A percentile compares a stretch with the other conserved stretches of the same genome.
phyloP scores from a whole-genome alignment of 129 eudicot species.

The Erigeron canadensis region DNA sequence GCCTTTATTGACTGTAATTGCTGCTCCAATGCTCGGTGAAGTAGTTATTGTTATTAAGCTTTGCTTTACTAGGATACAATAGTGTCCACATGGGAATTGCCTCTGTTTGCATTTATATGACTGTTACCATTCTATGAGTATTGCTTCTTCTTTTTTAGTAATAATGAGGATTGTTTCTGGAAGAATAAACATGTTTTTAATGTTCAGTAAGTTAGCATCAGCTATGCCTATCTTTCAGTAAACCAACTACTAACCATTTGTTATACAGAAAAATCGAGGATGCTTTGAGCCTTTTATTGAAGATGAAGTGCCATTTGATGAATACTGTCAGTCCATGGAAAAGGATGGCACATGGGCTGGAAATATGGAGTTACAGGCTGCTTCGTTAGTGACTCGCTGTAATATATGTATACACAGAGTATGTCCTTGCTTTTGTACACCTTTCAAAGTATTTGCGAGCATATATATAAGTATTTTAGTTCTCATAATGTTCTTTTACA shows the following conservation, averaged over 20 bases:
- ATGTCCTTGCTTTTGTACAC: conserved; percentile 23
- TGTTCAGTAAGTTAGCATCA: neutral
- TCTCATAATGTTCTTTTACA: conserved; percentile 31
- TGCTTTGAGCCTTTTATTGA: conserved; percentile 96
- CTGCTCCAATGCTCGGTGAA: neutral
- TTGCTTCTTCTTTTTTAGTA: neutral
- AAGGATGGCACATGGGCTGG: conserved; percentile 99
- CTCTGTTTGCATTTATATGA: neutral
- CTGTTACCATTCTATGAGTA: neutral
- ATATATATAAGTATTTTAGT: conserved; percentile 4
- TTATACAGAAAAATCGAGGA: conserved; percentile 70
- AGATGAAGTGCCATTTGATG: conserved; percentile 91
- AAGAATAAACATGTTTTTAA: neutral
- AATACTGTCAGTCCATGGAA: conserved; percentile 83
- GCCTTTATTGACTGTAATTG: neutral
- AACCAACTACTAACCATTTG: conserved; percentile 19
- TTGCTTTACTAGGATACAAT: neutral
- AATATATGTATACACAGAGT: conserved; percentile 95
- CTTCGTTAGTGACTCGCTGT: conserved; percentile 81
- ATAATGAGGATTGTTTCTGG: conserved; percentile 5
- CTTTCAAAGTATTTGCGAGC: conserved; percentile 1
- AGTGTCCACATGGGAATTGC: neutral
- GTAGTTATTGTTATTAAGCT: neutral
- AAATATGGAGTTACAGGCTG: conserved; percentile 95
- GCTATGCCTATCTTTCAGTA: conserved; percentile 1